Conservation (phyloP, 345 rosid species). For the Pseudoturritis turrita region DNA sequence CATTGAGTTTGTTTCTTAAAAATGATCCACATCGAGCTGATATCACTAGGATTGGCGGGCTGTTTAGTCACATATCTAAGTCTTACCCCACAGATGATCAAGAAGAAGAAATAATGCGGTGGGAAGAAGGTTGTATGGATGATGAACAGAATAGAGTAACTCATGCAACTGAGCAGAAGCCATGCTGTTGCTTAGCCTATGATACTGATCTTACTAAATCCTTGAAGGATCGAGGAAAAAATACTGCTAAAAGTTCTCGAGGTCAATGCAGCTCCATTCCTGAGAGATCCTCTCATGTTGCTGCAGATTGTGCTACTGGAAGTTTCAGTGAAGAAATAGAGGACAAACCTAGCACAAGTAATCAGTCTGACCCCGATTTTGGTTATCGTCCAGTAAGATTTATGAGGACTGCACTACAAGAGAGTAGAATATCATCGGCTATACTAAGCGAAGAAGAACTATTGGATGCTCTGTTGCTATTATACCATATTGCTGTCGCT, state of each 20-base stretch:
- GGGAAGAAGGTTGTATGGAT: conserved; percentile 98
- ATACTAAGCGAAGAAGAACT: conserved; percentile 86
- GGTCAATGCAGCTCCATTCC: conserved; percentile 60
- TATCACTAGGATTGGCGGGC: conserved; percentile 92
- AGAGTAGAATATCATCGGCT: conserved; percentile 55
- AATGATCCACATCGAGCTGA: conserved; percentile 77
- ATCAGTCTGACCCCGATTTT: conserved; percentile 80
- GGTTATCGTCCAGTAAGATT: conserved; percentile 61
- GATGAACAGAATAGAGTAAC: conserved; percentile 71
- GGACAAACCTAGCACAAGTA: conserved; percentile 90
- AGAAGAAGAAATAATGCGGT: conserved; percentile 67
- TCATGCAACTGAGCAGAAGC: conserved; percentile 71
- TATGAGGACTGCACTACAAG: conserved; percentile 47
- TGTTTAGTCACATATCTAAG: conserved; percentile 74
- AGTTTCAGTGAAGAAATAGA: conserved; percentile 78
- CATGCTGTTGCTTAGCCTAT: conserved; percentile 87
- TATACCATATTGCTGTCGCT: conserved; percentile 91
- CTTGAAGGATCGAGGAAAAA: conserved; percentile 54
- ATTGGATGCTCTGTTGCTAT: conserved; percentile 63
- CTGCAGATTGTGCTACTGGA: conserved; percentile 75
- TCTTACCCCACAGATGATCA: conserved; percentile 60
- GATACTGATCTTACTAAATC: conserved; percentile 65
- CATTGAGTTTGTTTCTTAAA: conserved; percentile 70
- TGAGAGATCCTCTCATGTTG: conserved; percentile 82
- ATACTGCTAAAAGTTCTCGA: conserved; percentile 51